A percentile compares a stretch with the other conserved stretches of the same genome.
Conservation (phyloP, 306 rosid species). For the Oxytropis ochrocephala region DNA sequence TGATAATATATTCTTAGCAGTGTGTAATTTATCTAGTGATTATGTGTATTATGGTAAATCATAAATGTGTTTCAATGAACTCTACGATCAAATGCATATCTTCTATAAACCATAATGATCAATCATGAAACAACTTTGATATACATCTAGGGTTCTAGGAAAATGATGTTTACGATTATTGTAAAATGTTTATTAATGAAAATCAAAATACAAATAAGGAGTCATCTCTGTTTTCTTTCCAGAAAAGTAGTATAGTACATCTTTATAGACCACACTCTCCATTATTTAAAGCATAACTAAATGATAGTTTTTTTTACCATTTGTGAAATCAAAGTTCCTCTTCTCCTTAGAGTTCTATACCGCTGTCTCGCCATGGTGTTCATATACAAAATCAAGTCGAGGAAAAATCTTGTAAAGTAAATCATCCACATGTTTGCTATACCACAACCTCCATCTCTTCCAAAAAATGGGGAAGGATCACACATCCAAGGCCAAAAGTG, state of each 20-base stretch:
- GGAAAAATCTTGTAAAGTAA: constrained; percentile 4
- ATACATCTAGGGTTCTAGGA: neutral
- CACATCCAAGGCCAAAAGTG: constrained; percentile 9
- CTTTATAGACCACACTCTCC: no score
- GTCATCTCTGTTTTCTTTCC: neutral
- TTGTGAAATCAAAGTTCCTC: neutral
- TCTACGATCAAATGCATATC: no score
- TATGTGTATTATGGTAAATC: no score
- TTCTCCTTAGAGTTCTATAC: neutral
- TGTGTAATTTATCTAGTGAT: no score
- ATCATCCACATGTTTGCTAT: neutral
- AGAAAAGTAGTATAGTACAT: neutral
- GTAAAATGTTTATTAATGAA: neutral
- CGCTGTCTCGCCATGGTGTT: neutral
- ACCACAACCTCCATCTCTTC: constrained; percentile 12
- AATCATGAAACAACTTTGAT: neutral
- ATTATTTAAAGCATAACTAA: no score
- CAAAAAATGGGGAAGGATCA: no score
- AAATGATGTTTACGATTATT: neutral
- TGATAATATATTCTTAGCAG: no score
- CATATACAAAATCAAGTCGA: neutral
- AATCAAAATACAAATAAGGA: neutral
- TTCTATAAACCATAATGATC: neutral
- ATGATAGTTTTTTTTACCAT: no score
- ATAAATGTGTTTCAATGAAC: no score